These are phyloP conservation scores for Rhizophlyctis rosea DNA, from an alignment of 192 early-diverging fungal species.

Conservation along the genomic window DNA sequence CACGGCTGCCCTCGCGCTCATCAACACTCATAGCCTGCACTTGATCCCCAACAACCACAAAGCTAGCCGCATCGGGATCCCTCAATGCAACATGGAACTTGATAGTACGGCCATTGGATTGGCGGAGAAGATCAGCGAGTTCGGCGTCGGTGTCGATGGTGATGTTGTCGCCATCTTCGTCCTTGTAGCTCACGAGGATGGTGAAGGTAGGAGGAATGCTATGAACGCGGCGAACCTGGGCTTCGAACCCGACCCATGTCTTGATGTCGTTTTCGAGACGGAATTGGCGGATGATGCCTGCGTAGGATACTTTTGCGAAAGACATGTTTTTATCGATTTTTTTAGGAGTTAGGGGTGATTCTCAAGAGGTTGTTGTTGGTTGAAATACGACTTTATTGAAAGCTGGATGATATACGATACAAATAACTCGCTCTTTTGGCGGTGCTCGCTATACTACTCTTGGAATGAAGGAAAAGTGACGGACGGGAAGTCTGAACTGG, in stretches of 20 bases:
- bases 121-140: too few species aligned
- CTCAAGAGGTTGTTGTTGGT: too few species aligned
- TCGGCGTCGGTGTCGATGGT: slow-evolving; percentile 31
- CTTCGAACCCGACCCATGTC: not conserved
- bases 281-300: not conserved
- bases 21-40: not conserved
- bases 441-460: too few species aligned
- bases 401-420: too few species aligned
- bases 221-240: slow-evolving; percentile 22
- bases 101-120: too few species aligned
- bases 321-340: too few species aligned
- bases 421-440: too few species aligned
- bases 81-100: not conserved
- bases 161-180: slow-evolving; percentile 29
- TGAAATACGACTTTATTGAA: too few species aligned
- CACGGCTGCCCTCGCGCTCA: not conserved
- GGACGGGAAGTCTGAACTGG: too few species aligned
- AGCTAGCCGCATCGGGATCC: not conserved
- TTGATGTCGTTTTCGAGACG: too few species aligned
- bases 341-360: too few species aligned
- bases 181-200: slow-evolving; percentile 28
- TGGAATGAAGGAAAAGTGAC: too few species aligned
- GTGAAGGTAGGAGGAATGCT: slow-evolving; percentile 1
- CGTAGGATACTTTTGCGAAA: not conserved
- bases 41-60: not conserved